Evolutionary conservation across 495 filamentous ascomycete species (phyloP).

Genomic region (Penicillium parvum): DNA sequence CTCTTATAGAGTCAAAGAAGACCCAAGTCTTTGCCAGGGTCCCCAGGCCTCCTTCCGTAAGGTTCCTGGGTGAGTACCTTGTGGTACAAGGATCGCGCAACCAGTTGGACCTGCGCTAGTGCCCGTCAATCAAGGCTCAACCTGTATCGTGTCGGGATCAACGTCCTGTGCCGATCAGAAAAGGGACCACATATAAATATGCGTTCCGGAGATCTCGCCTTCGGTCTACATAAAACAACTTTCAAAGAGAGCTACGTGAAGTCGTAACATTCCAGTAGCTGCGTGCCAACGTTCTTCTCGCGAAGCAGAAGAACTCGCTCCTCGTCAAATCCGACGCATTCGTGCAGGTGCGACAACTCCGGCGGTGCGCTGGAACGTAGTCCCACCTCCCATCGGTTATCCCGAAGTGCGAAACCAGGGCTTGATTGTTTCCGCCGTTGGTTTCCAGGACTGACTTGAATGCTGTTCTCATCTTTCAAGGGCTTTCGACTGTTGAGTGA

Average conservation of each 20-base stretch:
- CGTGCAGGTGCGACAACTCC: slow-evolving; percentile 29
- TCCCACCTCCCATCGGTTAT: neutral
- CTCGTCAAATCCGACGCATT: slow-evolving; percentile 89
- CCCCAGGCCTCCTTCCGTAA: no score
- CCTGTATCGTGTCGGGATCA: no score
- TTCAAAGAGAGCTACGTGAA: slow-evolving; percentile 56
- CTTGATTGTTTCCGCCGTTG: slow-evolving; percentile 10
- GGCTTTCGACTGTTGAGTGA: slow-evolving; percentile 37
- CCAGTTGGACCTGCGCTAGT: slow-evolving; percentile 15
- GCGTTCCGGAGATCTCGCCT: neutral
- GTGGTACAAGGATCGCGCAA: slow-evolving; percentile 18
- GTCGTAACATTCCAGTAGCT: slow-evolving; percentile 84
- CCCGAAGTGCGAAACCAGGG: neutral
- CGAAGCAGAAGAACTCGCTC: slow-evolving; percentile 85
- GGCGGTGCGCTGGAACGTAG: slow-evolving; percentile 1
- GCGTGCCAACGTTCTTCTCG: slow-evolving; percentile 60
- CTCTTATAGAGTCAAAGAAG: slow-evolving; percentile 9
- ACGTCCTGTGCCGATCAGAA: no score
- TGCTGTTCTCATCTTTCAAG: slow-evolving; percentile 47
- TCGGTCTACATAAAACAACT: neutral
- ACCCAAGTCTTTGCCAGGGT: slow-evolving; percentile 18
- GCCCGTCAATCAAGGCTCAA: slow-evolving; percentile 3
- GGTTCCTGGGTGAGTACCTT: slow-evolving; percentile 33
- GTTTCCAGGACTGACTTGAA: slow-evolving; percentile 47
- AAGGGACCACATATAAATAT: no score